Evolutionary conservation across 176 grass and related monocot species (phyloP), one percentile per base, ranked within the genome.

Genomic region (Oryza officinalis): DNA sequence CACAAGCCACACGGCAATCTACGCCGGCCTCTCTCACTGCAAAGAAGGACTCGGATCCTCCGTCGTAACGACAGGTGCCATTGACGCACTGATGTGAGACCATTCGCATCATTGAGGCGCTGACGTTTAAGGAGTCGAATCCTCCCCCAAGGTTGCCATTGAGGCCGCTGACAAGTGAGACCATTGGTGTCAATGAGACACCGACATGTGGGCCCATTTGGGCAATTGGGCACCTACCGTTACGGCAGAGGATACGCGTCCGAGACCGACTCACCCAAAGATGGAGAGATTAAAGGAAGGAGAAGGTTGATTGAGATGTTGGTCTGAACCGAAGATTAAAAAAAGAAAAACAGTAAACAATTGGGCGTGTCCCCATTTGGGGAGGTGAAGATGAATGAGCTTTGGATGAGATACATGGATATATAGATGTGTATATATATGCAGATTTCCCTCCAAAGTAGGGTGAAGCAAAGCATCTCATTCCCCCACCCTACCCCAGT

Each of bases 381-480:
- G 38, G 78, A 54, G 14, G 25, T 71, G 74, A 32, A 15, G 8
- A 12, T 27, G 41, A 67, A 13, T 41, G 40, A 38, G 37, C 37
- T 38, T 38, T 22, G 74, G 31, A 60, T 54, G 20, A 35, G 3
- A 57, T 50, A 8, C 50, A 64, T 67, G 77, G 54, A 81, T 6
- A 35, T 38, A 38, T 22, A 65, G 8, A 10, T 22, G 54, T 25
- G 2, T 2, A 38, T 18, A 69, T 18, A 69, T 11, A 22, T 17
- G 17, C 10, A 18, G 69, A 77, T 94, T 90, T 94, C 83, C 86
- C 74, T 88, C 79, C 88, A 79, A 88, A 92, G 87, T 71, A 71
- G 80, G 74, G 44, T 78, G 78, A 92, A 92, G 90, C 90, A 92
- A 92, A 84, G 90, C 88, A 95, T 95, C 93, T 75, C 67, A 89